These are phyloP conservation scores for Rhizopogon vulgaris DNA, from an alignment of 768 basidiomycete genomes.

Conservation along the genomic window DNA sequence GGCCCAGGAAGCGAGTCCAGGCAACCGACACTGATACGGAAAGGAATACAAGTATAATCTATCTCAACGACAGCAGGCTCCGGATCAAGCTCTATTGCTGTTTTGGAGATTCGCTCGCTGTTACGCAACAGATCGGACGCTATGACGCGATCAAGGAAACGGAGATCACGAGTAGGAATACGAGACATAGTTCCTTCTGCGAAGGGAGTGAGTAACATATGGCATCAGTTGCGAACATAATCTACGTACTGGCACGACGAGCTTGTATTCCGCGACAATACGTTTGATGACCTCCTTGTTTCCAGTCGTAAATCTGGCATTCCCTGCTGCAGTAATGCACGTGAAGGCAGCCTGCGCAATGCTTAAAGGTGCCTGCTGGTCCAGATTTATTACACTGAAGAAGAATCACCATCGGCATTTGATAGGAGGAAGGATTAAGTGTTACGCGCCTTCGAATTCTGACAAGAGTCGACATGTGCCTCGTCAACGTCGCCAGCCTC, in stretches of 20 bases:
- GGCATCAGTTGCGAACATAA: background rate
- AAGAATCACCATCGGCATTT: background rate
- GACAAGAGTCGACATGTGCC: conserved; percentile 17
- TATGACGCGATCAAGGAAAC: conserved; percentile 20
- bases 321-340: conserved; percentile 26
- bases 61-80: conserved; percentile 19
- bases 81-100: background rate
- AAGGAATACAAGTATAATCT: conserved; percentile 18
- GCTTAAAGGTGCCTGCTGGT: conserved; percentile 20
- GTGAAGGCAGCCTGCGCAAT: conserved; percentile 21
- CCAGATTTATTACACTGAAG: conserved; percentile 20
- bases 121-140: conserved; percentile 11
- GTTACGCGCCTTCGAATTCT: conserved; percentile 16
- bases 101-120: conserved; percentile 12
- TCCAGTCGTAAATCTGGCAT: conserved; percentile 26
- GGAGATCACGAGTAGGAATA: conserved; percentile 16
- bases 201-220: background rate
- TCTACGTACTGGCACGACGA: conserved; percentile 16
- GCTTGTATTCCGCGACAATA: conserved; percentile 22
- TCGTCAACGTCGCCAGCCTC: conserved; percentile 3
- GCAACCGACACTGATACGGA: conserved; percentile 13
- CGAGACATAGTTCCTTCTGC: conserved; percentile 17
- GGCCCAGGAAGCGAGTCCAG: conserved; percentile 4
- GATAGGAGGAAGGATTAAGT: background rate
- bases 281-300: conserved; percentile 18